Base-by-base conservation (phyloP, 2,329 filamentous ascomycete genomes). In the Keithomyces neogunnii region DNA sequence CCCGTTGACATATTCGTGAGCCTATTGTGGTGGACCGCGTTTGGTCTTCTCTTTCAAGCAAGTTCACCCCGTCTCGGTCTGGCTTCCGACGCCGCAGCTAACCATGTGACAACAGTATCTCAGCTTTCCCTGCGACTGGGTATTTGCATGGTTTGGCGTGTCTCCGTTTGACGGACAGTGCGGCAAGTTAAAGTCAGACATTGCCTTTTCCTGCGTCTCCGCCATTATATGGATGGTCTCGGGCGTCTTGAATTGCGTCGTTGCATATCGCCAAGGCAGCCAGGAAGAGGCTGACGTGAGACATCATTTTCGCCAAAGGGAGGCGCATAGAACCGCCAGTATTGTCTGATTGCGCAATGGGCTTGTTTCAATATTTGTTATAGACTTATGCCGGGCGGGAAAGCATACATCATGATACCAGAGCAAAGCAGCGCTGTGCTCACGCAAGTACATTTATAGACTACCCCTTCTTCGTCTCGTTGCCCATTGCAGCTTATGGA, bases 141-240 rank as follows among this genome's bases (percentile, higher is more conserved):
- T 76, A 49, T 83, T 79, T 61, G 60, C 76, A 60, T 84, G 82
- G 81, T 60, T 61, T 48, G 68, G 69, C 43, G 68, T 85, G 52
- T 57, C 60, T 19, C 58, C 74, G 51, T 48, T 61, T 50, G 62
- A 64, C 36, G 65, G 67, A 54, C 66, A 74, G 46, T 88, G 85
- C 64, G 71, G 75, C 48, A 74, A 79, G 56, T 85, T 79, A 77
- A 85, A 82, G 66, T 78, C 84, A 29, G 73, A 78, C 51, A 75
- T 84, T 57, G 83, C 83, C 2, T 86, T 88, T 62, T 70, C 74
- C 49, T 87, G 87, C 68, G 64, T 87, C 55, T 80, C 78, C 4
- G 81, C 81, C 50, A 75, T 84, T 58, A 73, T 79, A 64, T 88
- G 83, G 83, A 73, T 86, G 31, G 74, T 71, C 6, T 83, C 78